Evolutionary conservation across 1,284 basidiomycete species (phyloP).

Genomic region (Stereum hirsutum): DNA sequence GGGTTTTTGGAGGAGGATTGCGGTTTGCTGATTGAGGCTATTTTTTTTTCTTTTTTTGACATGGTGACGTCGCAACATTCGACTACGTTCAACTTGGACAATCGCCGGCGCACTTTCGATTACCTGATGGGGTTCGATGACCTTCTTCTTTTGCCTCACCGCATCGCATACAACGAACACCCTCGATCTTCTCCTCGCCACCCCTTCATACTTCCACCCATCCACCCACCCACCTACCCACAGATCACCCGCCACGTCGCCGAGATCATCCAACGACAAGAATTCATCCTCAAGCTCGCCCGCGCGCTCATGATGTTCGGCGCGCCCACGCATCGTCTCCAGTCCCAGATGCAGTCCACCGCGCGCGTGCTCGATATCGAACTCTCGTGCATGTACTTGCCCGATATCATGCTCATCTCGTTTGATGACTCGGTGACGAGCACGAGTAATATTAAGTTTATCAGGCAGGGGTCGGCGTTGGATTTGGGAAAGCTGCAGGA

Average conservation of each 20-base stretch:
- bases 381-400: conserved; percentile 81
- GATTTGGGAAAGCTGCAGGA: conserved; percentile 75
- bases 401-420: conserved; percentile 75
- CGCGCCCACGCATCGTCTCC: conserved; percentile 83
- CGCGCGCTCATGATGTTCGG: conserved; percentile 95
- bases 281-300: conserved; percentile 85
- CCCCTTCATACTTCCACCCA: too few species aligned
- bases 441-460: conserved; percentile 82
- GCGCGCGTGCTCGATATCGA: conserved; percentile 81
- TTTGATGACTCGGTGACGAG: conserved; percentile 81
- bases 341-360: conserved; percentile 81
- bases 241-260: conserved; percentile 82
- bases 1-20: too few species aligned
- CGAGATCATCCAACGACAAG: conserved; percentile 72
- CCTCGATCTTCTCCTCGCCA: too few species aligned
- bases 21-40: too few species aligned
- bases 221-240: too few species aligned
- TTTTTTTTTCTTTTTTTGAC: too few species aligned
- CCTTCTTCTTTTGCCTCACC: too few species aligned
- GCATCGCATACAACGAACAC: too few species aligned
- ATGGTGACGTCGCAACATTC: too few species aligned
- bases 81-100: too few species aligned
- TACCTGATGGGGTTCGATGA: too few species aligned
- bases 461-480: conserved; percentile 67
- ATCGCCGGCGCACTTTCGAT: too few species aligned